Evolutionary conservation across 345 rosid genomes (phyloP).

Genomic region (Erysimum cheiranthoides): DNA sequence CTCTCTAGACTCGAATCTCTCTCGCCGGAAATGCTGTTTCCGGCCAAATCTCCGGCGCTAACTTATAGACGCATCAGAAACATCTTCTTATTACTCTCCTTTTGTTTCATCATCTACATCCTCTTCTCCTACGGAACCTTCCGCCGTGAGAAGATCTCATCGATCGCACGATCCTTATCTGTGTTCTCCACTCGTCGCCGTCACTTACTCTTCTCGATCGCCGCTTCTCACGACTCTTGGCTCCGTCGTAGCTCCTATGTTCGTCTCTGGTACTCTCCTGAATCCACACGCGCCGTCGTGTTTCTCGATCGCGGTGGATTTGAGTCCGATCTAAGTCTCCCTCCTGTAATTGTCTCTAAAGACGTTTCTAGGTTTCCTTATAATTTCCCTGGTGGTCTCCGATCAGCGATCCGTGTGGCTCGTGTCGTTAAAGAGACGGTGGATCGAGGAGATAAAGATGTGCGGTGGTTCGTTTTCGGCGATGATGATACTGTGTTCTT

Average conservation of each 20-base stretch:
- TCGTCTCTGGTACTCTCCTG: conserved; percentile 73
- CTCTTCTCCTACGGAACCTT: conserved; percentile 43
- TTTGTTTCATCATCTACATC: conserved; percentile 56
- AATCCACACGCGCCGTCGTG: conserved; percentile 70
- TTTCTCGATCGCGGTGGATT: conserved; percentile 62
- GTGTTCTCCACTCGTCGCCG: conserved; percentile 53
- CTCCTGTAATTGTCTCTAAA: conserved; percentile 58
- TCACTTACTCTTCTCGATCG: conserved; percentile 76
- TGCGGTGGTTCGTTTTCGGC: conserved; percentile 91
- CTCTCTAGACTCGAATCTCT: conserved; percentile 31
- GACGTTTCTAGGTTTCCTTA: conserved; percentile 80
- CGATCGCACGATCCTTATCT: conserved; percentile 37
- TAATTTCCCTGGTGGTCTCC: conserved; percentile 71
- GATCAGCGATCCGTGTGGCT: conserved; percentile 85
- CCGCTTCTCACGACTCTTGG: conserved; percentile 69
- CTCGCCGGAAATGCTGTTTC: conserved; percentile 44
- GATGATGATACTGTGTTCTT: conserved; percentile 93
- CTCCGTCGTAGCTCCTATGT: conserved; percentile 66
- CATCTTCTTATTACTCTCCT: conserved; percentile 54
- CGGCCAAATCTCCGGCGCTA: conserved; percentile 44
- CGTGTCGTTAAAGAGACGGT: conserved; percentile 84
- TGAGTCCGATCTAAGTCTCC: conserved; percentile 54
- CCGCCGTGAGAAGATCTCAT: conserved; percentile 42
- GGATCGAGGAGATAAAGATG: conserved; percentile 58
- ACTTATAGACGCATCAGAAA: conserved; percentile 58